Evolutionary conservation across 345 rosid species (phyloP).

Genomic region (Turritis glabra): DNA sequence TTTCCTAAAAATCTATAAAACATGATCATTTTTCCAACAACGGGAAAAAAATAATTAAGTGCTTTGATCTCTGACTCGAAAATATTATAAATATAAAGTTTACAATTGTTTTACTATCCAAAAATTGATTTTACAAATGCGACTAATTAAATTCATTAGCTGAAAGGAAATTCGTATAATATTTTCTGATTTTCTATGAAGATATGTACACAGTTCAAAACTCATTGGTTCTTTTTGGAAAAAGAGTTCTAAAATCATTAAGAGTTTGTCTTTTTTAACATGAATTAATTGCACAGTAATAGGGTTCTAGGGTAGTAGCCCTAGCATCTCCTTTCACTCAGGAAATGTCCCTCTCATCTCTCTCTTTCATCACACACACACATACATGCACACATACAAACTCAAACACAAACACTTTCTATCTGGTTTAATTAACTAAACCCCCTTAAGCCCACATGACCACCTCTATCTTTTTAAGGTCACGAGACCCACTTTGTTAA

Average conservation of each 20-base stretch:
- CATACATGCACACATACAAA: conserved; percentile 14
- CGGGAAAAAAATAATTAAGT: neutral
- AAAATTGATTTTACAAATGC: neutral
- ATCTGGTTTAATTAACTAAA: conserved; percentile 35
- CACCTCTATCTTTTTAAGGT: conserved; percentile 53
- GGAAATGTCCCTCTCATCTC: conserved; percentile 58
- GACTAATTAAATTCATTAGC: neutral
- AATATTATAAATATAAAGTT: neutral
- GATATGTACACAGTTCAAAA: neutral
- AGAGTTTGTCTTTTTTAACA: conserved; percentile 36
- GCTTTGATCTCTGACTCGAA: neutral
- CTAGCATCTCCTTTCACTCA: conserved; percentile 41
- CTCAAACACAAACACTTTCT: conserved; percentile 29
- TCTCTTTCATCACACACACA: conserved; percentile 34
- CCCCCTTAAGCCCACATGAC: conserved; percentile 34
- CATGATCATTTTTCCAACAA: neutral
- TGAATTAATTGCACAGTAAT: conserved; percentile 36
- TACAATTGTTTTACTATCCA: neutral
- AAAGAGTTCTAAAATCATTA: neutral
- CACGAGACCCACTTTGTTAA: conserved; percentile 75
- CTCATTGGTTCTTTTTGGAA: neutral
- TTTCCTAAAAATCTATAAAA: neutral
- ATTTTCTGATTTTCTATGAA: neutral
- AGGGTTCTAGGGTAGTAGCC: conserved; percentile 55
- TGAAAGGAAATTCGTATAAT: neutral